phyloP scores from a whole-genome alignment of 208 protist genomes.

The Wallacemonas collosoma region DNA sequence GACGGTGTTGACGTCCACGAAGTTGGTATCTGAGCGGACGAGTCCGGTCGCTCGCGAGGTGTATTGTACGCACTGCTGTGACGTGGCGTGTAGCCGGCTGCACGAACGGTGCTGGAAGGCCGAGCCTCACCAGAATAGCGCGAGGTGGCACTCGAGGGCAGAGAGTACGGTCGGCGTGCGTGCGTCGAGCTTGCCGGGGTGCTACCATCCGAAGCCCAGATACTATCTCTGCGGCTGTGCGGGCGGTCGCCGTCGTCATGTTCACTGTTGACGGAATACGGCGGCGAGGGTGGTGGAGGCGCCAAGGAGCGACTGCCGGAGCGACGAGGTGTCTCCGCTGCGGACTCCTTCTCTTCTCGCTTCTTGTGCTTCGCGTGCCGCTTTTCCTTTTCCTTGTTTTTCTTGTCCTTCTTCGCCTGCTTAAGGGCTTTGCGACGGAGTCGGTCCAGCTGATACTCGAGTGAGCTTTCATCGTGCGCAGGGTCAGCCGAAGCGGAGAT shows the following conservation, averaged over 20 bases:
- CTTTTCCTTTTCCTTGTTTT: constrained; percentile 21
- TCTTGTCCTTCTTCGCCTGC: constrained; percentile 22
- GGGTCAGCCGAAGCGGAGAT: neutral
- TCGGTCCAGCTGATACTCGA: constrained; percentile 22
- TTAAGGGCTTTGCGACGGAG: constrained; percentile 9
- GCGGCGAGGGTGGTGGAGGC: constrained; percentile 12
- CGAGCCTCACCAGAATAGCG: neutral
- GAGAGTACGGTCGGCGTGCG: neutral
- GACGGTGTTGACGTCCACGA: neutral
- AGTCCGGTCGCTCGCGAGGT: neutral
- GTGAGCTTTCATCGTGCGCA: constrained; percentile 1
- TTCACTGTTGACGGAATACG: neutral
- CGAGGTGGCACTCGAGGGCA: neutral
- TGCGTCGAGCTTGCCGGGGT: neutral
- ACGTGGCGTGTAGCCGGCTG: neutral
- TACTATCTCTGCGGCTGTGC: neutral
- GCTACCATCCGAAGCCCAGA: neutral
- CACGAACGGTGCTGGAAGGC: neutral
- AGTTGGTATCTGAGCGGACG: neutral
- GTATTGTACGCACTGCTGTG: neutral
- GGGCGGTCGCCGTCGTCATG: neutral
- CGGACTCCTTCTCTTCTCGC: neutral
- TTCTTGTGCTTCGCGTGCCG: constrained; percentile 1
- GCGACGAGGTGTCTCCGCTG: neutral
- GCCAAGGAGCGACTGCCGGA: constrained; percentile 3